Percentiles rank a stretch among this genome's conserved stretches.
phyloP scores from a whole-genome alignment of 495 filamentous ascomycete genomes.

The Tuber indicum region DNA sequence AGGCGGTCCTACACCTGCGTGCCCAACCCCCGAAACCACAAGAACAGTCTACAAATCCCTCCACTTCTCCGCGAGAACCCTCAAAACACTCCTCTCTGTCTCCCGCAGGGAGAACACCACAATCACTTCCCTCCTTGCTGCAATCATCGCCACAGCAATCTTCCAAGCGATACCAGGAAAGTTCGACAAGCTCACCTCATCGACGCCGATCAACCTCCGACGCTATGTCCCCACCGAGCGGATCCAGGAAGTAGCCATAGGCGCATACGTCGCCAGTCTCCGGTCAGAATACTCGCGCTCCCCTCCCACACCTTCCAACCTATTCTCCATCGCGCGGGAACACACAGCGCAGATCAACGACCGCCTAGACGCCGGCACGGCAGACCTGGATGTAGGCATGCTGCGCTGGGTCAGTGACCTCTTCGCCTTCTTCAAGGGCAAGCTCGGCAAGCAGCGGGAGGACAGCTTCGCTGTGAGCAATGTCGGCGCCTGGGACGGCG shows the following conservation, averaged over 20 bases:
- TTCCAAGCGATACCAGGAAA: slow-evolving; percentile 41
- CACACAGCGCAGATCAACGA: slow-evolving; percentile 41
- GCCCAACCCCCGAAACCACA: slow-evolving; percentile 37
- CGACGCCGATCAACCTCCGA: slow-evolving; percentile 41
- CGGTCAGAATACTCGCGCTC: slow-evolving; percentile 11
- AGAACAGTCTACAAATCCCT: slow-evolving; percentile 34
- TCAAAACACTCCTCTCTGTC: slow-evolving; percentile 27
- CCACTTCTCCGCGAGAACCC: slow-evolving; percentile 32
- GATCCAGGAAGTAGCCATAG: slow-evolving; percentile 44
- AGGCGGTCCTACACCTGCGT: slow-evolving; percentile 37
- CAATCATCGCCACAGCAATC: slow-evolving; percentile 42
- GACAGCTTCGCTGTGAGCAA: slow-evolving; percentile 48
- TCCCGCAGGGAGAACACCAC: slow-evolving; percentile 42
- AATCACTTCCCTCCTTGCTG: slow-evolving; percentile 44
- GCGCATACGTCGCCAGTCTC: slow-evolving; percentile 43
- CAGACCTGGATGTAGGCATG: slow-evolving; percentile 43
- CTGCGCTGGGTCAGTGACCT: slow-evolving; percentile 45
- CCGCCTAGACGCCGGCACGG: slow-evolving; percentile 41
- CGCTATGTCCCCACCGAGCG: slow-evolving; percentile 42
- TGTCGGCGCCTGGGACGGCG: slow-evolving; percentile 44
- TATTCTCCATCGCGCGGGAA: slow-evolving; percentile 45
- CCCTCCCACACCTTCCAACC: slow-evolving; percentile 5
- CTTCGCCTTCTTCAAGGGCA: slow-evolving; percentile 40
- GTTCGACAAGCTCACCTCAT: slow-evolving; percentile 1
- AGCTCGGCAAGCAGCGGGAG: slow-evolving; percentile 43